These are phyloP conservation scores for Jacaranda mimosifolia DNA, from an alignment of 257 asterid species.

Conservation along the genomic window DNA sequence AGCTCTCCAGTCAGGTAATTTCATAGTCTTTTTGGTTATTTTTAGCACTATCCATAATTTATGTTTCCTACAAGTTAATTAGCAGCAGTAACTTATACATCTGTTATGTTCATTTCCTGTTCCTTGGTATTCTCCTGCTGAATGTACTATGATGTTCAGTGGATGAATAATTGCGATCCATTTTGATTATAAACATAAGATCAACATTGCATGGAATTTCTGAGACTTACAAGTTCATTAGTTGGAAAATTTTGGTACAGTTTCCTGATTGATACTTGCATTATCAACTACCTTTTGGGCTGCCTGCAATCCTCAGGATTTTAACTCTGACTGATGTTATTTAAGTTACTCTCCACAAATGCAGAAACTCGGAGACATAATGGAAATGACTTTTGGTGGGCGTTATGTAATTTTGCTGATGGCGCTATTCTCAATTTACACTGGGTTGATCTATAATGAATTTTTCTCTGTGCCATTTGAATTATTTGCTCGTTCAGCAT, in stretches of 20 bases:
- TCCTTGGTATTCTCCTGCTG: conserved; percentile 28
- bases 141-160: conserved; percentile 8
- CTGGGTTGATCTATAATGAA: conserved; percentile 94
- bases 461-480: conserved; percentile 93
- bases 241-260: no score
- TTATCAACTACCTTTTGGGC: not conserved
- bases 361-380: conserved; percentile 99
- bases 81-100: conserved; percentile 24
- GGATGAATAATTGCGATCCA: no score
- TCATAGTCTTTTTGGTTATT: conserved; percentile 16
- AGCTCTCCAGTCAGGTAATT: conserved; percentile 84
- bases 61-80: not conserved
- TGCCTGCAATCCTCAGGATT: conserved; percentile 18
- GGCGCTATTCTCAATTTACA: conserved; percentile 94
- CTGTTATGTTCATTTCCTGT: conserved; percentile 10
- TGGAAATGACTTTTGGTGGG: conserved; percentile 97
- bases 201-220: no score
- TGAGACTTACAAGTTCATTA: no score
- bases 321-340: conserved; percentile 28
- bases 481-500: conserved; percentile 88
- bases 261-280: not conserved
- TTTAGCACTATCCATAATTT: conserved; percentile 14
- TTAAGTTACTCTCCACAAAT: conserved; percentile 38
- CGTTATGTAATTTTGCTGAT: conserved; percentile 95
- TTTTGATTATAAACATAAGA: no score